phyloP scores from a whole-genome alignment of 305 asterid genomes.

The Fraxinus albicans region DNA sequence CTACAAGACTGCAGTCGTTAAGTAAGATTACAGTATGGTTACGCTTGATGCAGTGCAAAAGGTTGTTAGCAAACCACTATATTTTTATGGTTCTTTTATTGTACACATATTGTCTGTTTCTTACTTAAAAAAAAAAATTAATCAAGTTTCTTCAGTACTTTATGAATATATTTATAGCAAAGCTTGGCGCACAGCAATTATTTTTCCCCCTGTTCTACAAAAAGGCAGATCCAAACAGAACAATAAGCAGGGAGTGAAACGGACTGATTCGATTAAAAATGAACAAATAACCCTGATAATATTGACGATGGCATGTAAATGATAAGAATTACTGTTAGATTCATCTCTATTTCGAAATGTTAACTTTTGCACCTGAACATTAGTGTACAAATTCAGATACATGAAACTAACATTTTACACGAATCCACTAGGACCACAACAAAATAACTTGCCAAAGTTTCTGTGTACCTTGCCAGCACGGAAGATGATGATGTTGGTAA shows the following conservation, averaged over 20 bases:
- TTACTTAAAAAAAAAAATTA: background rate
- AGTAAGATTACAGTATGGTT: background rate
- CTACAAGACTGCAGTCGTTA: background rate
- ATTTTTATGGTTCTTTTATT: background rate
- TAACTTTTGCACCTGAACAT: background rate
- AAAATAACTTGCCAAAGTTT: slow-evolving; percentile 8
- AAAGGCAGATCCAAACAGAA: background rate
- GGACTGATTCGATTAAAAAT: background rate
- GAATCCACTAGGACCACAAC: slow-evolving; percentile 9
- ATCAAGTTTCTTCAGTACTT: background rate
- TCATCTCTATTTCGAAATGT: slow-evolving; percentile 11
- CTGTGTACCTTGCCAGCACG: background rate
- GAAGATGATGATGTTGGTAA: background rate
- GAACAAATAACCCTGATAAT: background rate
- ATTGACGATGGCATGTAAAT: background rate
- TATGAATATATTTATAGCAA: background rate
- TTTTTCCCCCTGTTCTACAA: background rate
- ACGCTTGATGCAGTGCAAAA: background rate
- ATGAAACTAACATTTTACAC: slow-evolving; percentile 28
- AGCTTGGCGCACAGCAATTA: background rate
- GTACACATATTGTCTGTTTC: no score
- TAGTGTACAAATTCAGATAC: background rate
- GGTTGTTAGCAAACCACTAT: background rate
- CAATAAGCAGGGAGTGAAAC: background rate
- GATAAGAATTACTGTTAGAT: background rate